Evolutionary conservation across 192 early-diverging fungal species (phyloP), one percentile per base, ranked within the genome.

Genomic region (Ambispora gerdemannii): DNA sequence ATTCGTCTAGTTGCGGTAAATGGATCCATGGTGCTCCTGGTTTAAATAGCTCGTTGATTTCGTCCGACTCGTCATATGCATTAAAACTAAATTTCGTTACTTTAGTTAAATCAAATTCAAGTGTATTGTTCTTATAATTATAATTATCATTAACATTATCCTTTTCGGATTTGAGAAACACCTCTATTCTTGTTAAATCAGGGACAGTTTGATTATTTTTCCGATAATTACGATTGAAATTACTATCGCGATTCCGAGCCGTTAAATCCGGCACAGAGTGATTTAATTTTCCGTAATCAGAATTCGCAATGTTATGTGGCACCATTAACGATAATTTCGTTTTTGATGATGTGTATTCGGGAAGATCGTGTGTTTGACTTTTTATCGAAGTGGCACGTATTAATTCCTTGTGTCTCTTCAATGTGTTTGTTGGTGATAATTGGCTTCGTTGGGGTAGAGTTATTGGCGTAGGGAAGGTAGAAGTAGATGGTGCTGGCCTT

Each of bases 21-120:
- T 68, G 17, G 32, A 68, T 51, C 66, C 66, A 68, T 20, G 66
- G 51, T 24, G 66, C 17, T 15, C 66, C 66, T 24, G 66, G 51
- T 68, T 55, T 55, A 53, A 68, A 68, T 55, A 55, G 31, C 31
- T 55, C 19, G 55, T 68, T 68, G 19, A 27, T 30, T 55, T n/a
- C n/a, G n/a, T 68, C 66, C 3, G 49, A 68, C 55, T 51, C 51
- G 43, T 55, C 66, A 55, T 43, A 68, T 36, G 66, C 50, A 55
- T 55, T 55, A 27, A 68, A 53, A 53, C 31, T 68, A 38, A 68
- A 68, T 25, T 52, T 68, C 11, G 67, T 68, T n/a, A 68, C 10
- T 36, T 53, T 55, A 36, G 31, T 17, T 25, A 36, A n/a, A 34
- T 63, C 62, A 0, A n/a, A 36, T 3, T 43, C 62, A 31, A n/a